phyloP scores from a whole-genome alignment of 345 rosid genomes.

The Physaria fendleri region DNA sequence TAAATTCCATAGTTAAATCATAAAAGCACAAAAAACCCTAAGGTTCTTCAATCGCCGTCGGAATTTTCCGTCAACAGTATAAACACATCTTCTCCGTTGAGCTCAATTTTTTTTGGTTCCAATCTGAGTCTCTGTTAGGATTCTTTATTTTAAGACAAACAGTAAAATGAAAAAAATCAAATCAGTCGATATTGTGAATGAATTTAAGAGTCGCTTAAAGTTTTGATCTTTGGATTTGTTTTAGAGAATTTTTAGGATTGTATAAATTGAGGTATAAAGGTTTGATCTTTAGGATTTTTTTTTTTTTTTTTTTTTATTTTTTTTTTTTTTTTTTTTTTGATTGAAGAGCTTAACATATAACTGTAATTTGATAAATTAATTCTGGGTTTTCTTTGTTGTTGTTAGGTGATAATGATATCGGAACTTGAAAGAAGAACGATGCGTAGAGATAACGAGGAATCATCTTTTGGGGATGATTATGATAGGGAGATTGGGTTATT shows the following conservation, averaged over 20 bases:
- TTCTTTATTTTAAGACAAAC: conserved; percentile 5
- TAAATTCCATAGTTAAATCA: too few relatives aligned
- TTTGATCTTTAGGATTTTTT: conserved; percentile 18
- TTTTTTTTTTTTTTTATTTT: neutral
- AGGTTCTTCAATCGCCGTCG: too few relatives aligned
- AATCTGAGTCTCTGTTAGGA: conserved; percentile 15
- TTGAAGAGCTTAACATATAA: neutral
- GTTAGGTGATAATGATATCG: conserved; percentile 47
- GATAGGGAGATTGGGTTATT: conserved; percentile 63
- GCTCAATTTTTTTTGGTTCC: too few relatives aligned
- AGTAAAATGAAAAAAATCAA: conserved; percentile 3
- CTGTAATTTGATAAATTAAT: neutral
- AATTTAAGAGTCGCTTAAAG: conserved; percentile 29
- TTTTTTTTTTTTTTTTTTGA: neutral
- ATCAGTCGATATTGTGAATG: neutral
- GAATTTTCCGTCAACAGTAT: too few relatives aligned
- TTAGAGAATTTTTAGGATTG: conserved; percentile 22
- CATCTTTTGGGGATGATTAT: conserved; percentile 68
- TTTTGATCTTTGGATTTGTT: conserved; percentile 36
- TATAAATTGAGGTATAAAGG: conserved; percentile 31
- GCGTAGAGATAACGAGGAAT: conserved; percentile 55
- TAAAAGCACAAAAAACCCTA: too few relatives aligned
- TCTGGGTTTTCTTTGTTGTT: conserved; percentile 8
- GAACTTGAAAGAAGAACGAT: conserved; percentile 59
- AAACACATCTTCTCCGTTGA: too few relatives aligned